These are phyloP conservation scores for Yamadazyma philogaea DNA, from an alignment of 805 yeast species.

Conservation along the genomic window DNA sequence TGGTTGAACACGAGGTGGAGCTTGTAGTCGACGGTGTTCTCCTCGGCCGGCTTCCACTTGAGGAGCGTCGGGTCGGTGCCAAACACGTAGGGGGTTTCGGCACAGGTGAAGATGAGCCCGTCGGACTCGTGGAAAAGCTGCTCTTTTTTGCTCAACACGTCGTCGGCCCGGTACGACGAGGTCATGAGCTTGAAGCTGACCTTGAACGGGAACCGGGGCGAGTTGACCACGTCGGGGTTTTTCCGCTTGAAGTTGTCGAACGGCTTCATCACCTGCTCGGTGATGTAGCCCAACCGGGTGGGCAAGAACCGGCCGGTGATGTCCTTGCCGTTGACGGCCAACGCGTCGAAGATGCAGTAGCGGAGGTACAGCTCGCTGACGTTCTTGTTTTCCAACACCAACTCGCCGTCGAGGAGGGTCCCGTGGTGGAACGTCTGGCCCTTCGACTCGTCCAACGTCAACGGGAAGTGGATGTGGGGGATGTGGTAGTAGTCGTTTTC, in stretches of 20 bases:
- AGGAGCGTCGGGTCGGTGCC: constrained; percentile 86
- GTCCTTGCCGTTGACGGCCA: constrained; percentile 74
- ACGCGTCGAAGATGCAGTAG: constrained; percentile 86
- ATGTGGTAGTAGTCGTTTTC: constrained; percentile 82
- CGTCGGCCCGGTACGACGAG: constrained; percentile 70
- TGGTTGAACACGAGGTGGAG: constrained; percentile 58
- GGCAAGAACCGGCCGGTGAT: constrained; percentile 70
- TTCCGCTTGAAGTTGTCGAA: constrained; percentile 64
- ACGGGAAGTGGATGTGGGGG: constrained; percentile 83
- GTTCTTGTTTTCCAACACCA: constrained; percentile 73
- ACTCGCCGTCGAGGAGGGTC: constrained; percentile 90
- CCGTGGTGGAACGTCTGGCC: constrained; percentile 73
- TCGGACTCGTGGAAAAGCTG: constrained; percentile 84
- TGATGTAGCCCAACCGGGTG: constrained; percentile 82
- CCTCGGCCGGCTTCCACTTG: constrained; percentile 97
- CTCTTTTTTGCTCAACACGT: constrained; percentile 68
- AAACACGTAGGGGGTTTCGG: constrained; percentile 77
- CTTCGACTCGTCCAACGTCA: constrained; percentile 38
- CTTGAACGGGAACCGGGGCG: constrained; percentile 72
- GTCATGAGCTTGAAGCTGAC: constrained; percentile 87
- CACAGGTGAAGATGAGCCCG: constrained; percentile 91
- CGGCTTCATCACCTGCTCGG: constrained; percentile 78
- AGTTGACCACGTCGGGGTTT: constrained; percentile 69
- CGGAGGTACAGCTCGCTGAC: constrained; percentile 49
- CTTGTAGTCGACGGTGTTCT: constrained; percentile 88